Percentiles rank a stretch among this genome's conserved stretches.
Evolutionary conservation across 2,329 filamentous ascomycete genomes (phyloP).

Genomic region (Thermoascus crustaceus): DNA sequence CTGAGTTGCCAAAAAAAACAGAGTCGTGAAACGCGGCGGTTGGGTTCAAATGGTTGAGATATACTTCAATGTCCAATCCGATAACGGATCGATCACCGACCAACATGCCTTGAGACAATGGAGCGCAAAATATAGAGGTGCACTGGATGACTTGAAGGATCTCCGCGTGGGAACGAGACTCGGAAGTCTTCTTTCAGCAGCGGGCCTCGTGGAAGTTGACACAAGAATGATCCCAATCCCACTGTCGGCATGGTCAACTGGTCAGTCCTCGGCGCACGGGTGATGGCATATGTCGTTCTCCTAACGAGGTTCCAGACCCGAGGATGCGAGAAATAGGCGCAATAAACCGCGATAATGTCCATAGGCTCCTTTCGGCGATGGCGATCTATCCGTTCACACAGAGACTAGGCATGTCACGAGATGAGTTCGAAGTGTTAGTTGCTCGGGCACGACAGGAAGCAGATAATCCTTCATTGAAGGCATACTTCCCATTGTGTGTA

Average conservation of each 20-base stretch:
- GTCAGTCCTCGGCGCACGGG: slow-evolving; percentile 36
- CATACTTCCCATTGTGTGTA: slow-evolving; percentile 40
- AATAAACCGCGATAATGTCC: slow-evolving; percentile 30
- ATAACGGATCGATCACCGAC: slow-evolving; percentile 68
- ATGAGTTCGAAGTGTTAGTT: slow-evolving; percentile 31
- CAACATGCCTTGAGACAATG: slow-evolving; percentile 57
- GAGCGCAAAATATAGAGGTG: slow-evolving; percentile 57
- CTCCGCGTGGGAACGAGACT: slow-evolving; percentile 56
- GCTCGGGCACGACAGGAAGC: slow-evolving; percentile 32
- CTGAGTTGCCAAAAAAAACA: slow-evolving; percentile 8
- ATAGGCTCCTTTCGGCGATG: slow-evolving; percentile 31
- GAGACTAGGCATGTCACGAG: slow-evolving; percentile 31
- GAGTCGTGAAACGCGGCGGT: slow-evolving; percentile 59
- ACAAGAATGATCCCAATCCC: slow-evolving; percentile 57
- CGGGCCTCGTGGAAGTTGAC: slow-evolving; percentile 63
- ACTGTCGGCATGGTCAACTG: slow-evolving; percentile 60
- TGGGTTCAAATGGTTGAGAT: slow-evolving; percentile 88
- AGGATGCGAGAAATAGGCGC: slow-evolving; percentile 36
- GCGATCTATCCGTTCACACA: slow-evolving; percentile 39
- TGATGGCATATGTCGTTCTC: not conserved
- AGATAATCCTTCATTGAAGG: slow-evolving; percentile 28
- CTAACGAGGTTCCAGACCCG: slow-evolving; percentile 29
- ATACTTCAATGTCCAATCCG: slow-evolving; percentile 76
- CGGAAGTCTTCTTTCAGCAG: slow-evolving; percentile 48
- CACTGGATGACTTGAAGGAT: slow-evolving; percentile 57